Conservation (phyloP, 345 rosid genomes). For the Turritis glabra region DNA sequence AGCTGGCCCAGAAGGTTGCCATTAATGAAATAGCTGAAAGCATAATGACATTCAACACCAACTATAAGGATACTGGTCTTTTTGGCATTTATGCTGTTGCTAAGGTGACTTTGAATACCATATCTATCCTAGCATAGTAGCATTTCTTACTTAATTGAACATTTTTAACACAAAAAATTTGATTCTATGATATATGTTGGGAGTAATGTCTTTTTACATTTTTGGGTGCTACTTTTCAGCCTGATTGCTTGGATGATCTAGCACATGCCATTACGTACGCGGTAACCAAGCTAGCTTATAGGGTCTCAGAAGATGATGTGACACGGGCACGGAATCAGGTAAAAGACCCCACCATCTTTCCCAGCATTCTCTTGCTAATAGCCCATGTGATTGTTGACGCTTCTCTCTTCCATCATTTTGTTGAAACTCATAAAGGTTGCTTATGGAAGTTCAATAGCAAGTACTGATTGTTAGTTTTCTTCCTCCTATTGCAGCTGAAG, state of each 20-base stretch:
- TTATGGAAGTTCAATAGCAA: neutral
- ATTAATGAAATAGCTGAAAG: constrained; percentile 88
- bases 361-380: neutral
- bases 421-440: neutral
- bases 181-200: neutral
- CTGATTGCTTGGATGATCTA: constrained; percentile 79
- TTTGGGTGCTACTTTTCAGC: neutral
- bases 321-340: constrained; percentile 97
- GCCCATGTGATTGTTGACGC: neutral
- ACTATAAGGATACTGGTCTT: constrained; percentile 95
- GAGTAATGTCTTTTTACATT: neutral
- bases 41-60: constrained; percentile 95
- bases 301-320: constrained; percentile 92
- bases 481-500: constrained; percentile 60
- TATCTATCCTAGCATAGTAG: neutral
- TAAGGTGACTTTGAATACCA: constrained; percentile 52
- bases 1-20: constrained; percentile 75
- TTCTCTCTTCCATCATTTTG: neutral
- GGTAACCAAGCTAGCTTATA: constrained; percentile 69
- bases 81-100: constrained; percentile 96
- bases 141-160: neutral
- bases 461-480: neutral
- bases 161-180: neutral
- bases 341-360: neutral
- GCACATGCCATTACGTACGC: constrained; percentile 87